Base-by-base conservation (phyloP, 257 asterid species). In the Rauvolfia tetraphylla region DNA sequence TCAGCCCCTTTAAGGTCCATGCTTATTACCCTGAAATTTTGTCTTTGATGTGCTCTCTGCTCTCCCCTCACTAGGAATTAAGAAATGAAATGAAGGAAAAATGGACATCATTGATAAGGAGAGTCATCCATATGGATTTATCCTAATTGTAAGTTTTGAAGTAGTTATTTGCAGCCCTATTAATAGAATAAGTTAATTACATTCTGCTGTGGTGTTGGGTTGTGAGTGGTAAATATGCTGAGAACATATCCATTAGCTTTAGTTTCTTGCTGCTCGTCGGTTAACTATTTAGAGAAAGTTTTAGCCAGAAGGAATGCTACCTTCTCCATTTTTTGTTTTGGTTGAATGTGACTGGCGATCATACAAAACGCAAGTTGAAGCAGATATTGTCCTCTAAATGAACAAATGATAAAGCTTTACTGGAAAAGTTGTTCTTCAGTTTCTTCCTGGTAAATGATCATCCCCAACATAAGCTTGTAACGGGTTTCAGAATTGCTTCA, bases 1-100 rank as follows among this genome's bases (percentile, higher is more conserved):
- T 59, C 38, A 59, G 38, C 38, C 67, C 67, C 67, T 27, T 27
- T 27, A 25, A 27, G 67, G 36, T 3, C 67, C 67, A 59, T 59
- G 18, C 20, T 59, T 61, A 31, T 29, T 31, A 13, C 39, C 38
- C 1, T 1, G 18, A 59, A 59, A 59, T 59, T 27, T 59, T 48
- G 63, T 3, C 51, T 77, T 73, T 68, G 53, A 1, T 39, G n/a
- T 75, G 78, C 72, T 75, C 9, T 25, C 3, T 20, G 39, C 23
- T 57, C 67, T 27, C 0, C 13, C 3, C 17, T 27, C 36, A 61
- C 6, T 2, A 2, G 22, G 14, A 13, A 29, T 29, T 29, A 4
- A 61, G 68, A 59, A 25, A 59, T 31, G 36, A 59, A 27, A 11
- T 8, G 27, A 29, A 59, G 1, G 27, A 59, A 25, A 5, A 1